Evolutionary conservation across 805 yeast genomes (phyloP).

Genomic region (Komagataella populi): DNA sequence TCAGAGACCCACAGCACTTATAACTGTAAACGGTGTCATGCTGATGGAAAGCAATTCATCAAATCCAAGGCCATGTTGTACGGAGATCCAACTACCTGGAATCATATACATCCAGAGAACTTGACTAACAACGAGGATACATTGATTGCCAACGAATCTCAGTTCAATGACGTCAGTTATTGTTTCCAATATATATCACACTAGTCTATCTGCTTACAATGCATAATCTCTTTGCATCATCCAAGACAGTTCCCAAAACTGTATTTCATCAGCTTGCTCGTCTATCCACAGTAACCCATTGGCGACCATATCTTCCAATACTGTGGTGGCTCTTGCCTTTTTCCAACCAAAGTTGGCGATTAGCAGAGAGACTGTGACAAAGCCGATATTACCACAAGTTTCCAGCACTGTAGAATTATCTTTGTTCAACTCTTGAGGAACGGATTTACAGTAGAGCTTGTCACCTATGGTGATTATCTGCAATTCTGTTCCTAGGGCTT

Average conservation of each 20-base stretch:
- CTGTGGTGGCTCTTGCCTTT: constrained; percentile 40
- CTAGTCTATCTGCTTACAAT: constrained; percentile 7
- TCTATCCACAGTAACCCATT: constrained; percentile 85
- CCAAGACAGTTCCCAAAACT: constrained; percentile 72
- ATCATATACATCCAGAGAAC: constrained; percentile 60
- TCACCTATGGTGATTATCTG: constrained; percentile 45
- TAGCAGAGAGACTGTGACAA: constrained; percentile 47
- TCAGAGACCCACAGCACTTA: constrained; percentile 93
- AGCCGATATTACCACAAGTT: constrained; percentile 68
- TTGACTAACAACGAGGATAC: constrained; percentile 62
- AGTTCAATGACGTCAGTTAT: constrained; percentile 59
- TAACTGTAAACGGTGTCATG: constrained; percentile 68
- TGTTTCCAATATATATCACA: constrained; percentile 93
- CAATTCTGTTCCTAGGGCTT: constrained; percentile 57
- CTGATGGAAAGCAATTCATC: constrained; percentile 39
- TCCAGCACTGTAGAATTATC: constrained; percentile 68
- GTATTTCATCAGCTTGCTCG: constrained; percentile 22
- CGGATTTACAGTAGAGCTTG: constrained; percentile 43
- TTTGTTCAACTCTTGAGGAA: constrained; percentile 46
- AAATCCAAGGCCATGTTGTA: constrained; percentile 82
- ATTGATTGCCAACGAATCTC: constrained; percentile 60
- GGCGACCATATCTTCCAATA: constrained; percentile 67
- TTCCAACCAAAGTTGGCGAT: constrained; percentile 74
- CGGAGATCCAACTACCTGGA: constrained; percentile 98
- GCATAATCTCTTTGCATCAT: constrained; percentile 15